phyloP scores from a whole-genome alignment of 2,329 filamentous ascomycete genomes.

The Pseudocercospora ulei region DNA sequence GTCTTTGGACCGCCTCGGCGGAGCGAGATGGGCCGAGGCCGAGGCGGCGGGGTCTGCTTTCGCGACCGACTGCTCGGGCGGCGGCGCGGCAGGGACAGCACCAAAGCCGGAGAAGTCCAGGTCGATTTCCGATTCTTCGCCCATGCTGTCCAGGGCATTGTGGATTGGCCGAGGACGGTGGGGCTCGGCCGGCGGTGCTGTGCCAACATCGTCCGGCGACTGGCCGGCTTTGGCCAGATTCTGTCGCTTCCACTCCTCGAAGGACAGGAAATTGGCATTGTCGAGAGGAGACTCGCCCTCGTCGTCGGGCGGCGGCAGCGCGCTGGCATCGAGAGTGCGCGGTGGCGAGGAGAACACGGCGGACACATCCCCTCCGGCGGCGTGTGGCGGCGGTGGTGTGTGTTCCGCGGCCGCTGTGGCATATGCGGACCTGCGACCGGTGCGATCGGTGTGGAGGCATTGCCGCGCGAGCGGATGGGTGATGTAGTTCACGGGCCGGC shows the following conservation, averaged over 20 bases:
- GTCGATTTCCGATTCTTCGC: constrained; percentile 81
- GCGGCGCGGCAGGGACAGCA: constrained; percentile 25
- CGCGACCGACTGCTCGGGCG: constrained; percentile 8
- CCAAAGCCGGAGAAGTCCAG: constrained; percentile 59
- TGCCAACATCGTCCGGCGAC: constrained; percentile 57
- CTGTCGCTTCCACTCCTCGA: constrained; percentile 96
- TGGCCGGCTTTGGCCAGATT: constrained; percentile 81
- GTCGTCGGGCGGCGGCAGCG: constrained; percentile 37
- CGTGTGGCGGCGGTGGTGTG: neutral
- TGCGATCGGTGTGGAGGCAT: constrained; percentile 57
- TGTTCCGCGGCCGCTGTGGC: neutral
- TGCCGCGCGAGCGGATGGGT: constrained; percentile 67
- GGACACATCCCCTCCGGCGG: neutral
- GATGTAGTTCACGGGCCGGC: constrained; percentile 68
- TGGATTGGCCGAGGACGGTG: constrained; percentile 47
- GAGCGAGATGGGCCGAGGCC: constrained; percentile 7
- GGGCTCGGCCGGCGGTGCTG: constrained; percentile 43
- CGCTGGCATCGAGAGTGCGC: neutral
- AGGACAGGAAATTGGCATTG: constrained; percentile 80
- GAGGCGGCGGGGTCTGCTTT: constrained; percentile 8
- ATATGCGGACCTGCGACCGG: neutral
- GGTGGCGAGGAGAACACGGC: neutral
- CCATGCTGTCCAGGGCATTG: constrained; percentile 65
- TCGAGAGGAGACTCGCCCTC: constrained; percentile 59
- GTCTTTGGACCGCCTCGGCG: constrained; percentile 64